These are phyloP conservation scores for Aspergillus quadricinctus DNA, from an alignment of 2,329 filamentous ascomycete genomes.

Conservation along the genomic window DNA sequence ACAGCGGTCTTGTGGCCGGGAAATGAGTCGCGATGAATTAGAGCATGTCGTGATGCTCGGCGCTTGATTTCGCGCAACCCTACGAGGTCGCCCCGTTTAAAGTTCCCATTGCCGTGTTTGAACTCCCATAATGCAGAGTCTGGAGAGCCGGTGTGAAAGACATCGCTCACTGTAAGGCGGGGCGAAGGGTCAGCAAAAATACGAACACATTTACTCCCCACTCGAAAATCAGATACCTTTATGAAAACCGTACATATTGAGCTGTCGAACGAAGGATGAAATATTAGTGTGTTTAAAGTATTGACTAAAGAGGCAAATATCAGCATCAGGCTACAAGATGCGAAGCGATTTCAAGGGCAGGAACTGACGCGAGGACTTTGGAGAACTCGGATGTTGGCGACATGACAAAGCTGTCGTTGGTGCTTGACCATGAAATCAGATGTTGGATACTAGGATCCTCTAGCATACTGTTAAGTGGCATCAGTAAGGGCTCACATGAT, in stretches of 20 bases:
- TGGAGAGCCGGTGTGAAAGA: slow-evolving; percentile 91
- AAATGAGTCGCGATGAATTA: slow-evolving; percentile 90
- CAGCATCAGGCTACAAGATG: slow-evolving; percentile 8
- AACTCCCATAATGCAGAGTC: slow-evolving; percentile 98
- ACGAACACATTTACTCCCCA: not conserved
- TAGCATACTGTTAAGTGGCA: slow-evolving; percentile 68
- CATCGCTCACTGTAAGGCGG: slow-evolving; percentile 73
- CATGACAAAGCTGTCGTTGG: slow-evolving; percentile 98
- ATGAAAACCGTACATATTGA: slow-evolving; percentile 99
- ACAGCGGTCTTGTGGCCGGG: slow-evolving; percentile 68
- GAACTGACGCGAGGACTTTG: slow-evolving; percentile 90
- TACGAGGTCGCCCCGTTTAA: slow-evolving; percentile 89
- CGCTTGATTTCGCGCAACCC: slow-evolving; percentile 93
- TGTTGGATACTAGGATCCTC: slow-evolving; percentile 91
- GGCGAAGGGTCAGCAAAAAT: slow-evolving; percentile 8
- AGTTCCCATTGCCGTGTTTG: slow-evolving; percentile 95
- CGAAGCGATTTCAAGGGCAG: not conserved
- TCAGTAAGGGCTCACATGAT: slow-evolving; percentile 13
- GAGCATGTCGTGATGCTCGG: slow-evolving; percentile 82
- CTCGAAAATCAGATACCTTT: slow-evolving; percentile 64
- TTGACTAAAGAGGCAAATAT: slow-evolving; percentile 57
- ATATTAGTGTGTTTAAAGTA: slow-evolving; percentile 99
- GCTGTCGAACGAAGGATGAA: slow-evolving; percentile 92
- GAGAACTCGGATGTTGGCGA: slow-evolving; percentile 96
- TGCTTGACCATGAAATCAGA: slow-evolving; percentile 91